These are phyloP conservation scores for Nepenthes gracilis DNA, from an alignment of 148 eudicot genomes.

Conservation along the genomic window DNA sequence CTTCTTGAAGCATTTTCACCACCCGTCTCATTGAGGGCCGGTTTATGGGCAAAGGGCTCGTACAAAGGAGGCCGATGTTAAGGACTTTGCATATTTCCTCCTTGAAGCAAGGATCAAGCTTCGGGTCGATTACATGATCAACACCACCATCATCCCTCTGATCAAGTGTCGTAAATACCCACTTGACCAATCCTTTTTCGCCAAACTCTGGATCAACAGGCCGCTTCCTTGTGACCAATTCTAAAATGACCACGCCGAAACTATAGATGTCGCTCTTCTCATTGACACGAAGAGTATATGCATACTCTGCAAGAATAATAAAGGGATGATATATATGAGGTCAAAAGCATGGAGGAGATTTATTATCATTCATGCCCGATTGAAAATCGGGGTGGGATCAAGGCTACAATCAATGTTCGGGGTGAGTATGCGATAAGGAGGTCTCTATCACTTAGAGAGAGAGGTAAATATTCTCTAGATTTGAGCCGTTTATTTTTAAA, in stretches of 20 bases:
- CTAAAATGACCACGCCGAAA: conserved; percentile 79
- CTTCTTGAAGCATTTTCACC: conserved; percentile 73
- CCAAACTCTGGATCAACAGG: conserved; percentile 86
- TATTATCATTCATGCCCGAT: too few species aligned
- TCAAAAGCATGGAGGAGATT: too few species aligned
- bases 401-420: too few species aligned
- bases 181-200: conserved; percentile 93
- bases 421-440: too few species aligned
- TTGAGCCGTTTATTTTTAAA: too few species aligned
- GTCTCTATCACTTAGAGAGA: too few species aligned
- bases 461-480: too few species aligned
- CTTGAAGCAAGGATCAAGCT: conserved; percentile 64
- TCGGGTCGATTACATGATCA: conserved; percentile 67
- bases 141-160: conserved; percentile 84
- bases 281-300: conserved; percentile 84
- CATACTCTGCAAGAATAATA: conserved; percentile 53
- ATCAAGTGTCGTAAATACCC: conserved; percentile 80
- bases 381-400: too few species aligned
- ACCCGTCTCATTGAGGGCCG: conserved; percentile 92
- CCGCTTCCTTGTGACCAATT: conserved; percentile 65
- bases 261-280: conserved; percentile 95
- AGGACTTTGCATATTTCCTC: conserved; percentile 71
- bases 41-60: conserved; percentile 78
- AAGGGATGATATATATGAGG: too few species aligned
- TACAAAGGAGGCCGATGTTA: conserved; percentile 77